Percentiles rank a stretch among this genome's conserved stretches.
Conservation (phyloP, 345 rosid genomes). For the Eutrema heterophyllum region DNA sequence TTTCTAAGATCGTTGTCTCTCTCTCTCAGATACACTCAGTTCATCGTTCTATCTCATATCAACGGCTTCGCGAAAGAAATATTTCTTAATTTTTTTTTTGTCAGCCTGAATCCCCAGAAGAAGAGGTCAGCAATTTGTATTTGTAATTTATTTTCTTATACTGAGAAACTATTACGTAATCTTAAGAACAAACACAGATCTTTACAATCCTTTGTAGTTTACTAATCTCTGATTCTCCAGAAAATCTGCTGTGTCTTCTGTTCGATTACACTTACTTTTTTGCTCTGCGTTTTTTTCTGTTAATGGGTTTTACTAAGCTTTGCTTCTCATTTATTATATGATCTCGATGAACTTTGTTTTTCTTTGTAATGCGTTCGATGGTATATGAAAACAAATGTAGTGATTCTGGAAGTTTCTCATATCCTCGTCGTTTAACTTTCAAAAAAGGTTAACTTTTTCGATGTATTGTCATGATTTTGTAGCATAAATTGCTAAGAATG, state of each 20-base stretch:
- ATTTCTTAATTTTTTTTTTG: not conserved
- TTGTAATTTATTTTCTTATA: not conserved
- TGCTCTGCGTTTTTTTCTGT: not conserved
- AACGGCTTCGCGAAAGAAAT: not conserved
- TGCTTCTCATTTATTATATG: not conserved
- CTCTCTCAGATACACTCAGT: not conserved
- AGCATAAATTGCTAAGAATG: not conserved
- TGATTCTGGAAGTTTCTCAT: not conserved
- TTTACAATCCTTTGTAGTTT: not conserved
- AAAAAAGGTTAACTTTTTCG: not conserved
- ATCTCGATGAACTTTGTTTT: not conserved
- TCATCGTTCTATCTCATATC: constrained; percentile 22
- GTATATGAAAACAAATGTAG: not conserved
- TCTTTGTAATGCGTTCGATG: not conserved
- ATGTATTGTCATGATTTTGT: not conserved
- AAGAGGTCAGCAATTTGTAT: not conserved
- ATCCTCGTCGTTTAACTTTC: not conserved
- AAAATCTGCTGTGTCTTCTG: not conserved
- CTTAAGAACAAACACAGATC: not conserved
- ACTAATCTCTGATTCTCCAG: not conserved
- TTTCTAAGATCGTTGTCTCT: not conserved
- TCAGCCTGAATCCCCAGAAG: not conserved
- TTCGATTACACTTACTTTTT: not conserved
- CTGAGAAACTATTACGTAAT: not conserved
- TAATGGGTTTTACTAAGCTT: not conserved